A percentile compares a stretch with the other conserved stretches of the same genome.
Evolutionary conservation across 129 eudicot genomes (phyloP).

Genomic region (Artemisia annua): DNA sequence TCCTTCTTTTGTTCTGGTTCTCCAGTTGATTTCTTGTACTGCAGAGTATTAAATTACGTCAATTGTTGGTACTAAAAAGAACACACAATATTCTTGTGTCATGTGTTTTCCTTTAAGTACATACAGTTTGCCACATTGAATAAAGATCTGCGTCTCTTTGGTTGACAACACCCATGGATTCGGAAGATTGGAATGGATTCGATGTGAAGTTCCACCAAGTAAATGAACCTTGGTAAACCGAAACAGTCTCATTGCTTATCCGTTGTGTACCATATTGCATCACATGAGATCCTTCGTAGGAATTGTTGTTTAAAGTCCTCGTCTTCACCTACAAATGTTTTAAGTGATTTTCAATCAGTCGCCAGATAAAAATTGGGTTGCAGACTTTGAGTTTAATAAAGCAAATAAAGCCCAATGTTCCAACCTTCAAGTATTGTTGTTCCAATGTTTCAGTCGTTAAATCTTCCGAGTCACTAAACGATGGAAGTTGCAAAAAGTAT

Average conservation of each 20-base stretch:
- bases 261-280: constrained; percentile 77
- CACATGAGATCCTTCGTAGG: constrained; percentile 76
- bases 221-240: constrained; percentile 72
- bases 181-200: constrained; percentile 18
- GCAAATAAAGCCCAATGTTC: neutral
- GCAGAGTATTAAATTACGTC: constrained; percentile 5
- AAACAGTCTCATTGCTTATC: constrained; percentile 58
- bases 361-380: too few relatives aligned
- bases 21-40: constrained; percentile 48
- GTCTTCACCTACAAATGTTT: constrained; percentile 53
- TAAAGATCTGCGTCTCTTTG: constrained; percentile 80
- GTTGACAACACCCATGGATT: constrained; percentile 52
- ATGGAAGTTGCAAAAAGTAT: neutral
- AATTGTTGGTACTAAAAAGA: neutral
- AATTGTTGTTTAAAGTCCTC: constrained; percentile 61
- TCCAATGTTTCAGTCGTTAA: constrained; percentile 65
- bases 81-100: neutral
- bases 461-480: constrained; percentile 68
- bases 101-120: neutral
- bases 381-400: neutral
- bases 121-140: constrained; percentile 62
- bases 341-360: neutral
- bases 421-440: constrained; percentile 63
- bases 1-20: constrained; percentile 41
- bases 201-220: constrained; percentile 44